Conservation (phyloP, 176 grass and related monocot species). For the Microstegium vimineum region DNA sequence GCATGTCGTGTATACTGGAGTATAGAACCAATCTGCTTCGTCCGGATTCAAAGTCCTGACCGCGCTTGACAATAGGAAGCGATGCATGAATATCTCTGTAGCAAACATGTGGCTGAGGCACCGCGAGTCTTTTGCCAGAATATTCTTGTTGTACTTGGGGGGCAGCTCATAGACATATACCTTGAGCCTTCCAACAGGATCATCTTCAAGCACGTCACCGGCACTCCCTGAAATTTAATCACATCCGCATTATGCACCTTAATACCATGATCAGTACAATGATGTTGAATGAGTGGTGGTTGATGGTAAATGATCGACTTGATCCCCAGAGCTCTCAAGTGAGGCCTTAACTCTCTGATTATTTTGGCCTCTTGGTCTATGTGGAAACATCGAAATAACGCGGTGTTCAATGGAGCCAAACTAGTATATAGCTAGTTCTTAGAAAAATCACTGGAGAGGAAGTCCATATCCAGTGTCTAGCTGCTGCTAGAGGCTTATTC, state of each 20-base stretch:
- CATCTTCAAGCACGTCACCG: constrained; percentile 72
- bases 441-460: background rate
- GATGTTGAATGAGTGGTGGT: background rate
- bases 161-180: constrained; percentile 66
- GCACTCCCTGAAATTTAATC: constrained; percentile 44
- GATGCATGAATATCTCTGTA: constrained; percentile 72
- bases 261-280: background rate
- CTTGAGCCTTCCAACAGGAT: constrained; percentile 66
- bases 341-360: background rate
- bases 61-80: constrained; percentile 50
- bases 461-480: background rate
- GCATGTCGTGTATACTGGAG: constrained; percentile 59
- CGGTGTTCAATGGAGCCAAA: background rate
- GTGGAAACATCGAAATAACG: background rate
- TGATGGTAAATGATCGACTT: background rate
- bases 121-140: constrained; percentile 55
- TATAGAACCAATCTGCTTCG: constrained; percentile 76
- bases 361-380: background rate
- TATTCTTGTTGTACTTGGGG: constrained; percentile 70
- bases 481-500: background rate
- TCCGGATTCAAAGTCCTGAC: constrained; percentile 53
- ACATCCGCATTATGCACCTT: background rate
- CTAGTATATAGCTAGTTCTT: background rate
- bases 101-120: constrained; percentile 80
- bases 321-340: background rate